Conservation (phyloP, 192 early-diverging fungal genomes). For the Coemansia sp. region DNA sequence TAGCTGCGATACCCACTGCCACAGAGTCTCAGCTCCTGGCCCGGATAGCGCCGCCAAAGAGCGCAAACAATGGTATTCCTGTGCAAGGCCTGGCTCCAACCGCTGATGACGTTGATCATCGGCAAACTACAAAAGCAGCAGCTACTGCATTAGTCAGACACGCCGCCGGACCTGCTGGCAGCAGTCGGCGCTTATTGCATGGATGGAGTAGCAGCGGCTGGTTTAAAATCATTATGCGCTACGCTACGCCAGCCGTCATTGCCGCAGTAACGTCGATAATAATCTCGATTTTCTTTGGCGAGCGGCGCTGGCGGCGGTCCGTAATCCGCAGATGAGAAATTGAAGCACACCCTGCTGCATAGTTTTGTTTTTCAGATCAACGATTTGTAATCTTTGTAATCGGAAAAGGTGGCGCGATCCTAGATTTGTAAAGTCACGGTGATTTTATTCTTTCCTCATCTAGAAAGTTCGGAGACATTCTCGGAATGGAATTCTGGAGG, state of each 20-base stretch:
- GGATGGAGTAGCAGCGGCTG: not conserved
- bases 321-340: not conserved
- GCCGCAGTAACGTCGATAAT: constrained; percentile 41
- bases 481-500: not conserved
- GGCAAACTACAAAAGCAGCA: not conserved
- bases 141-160: not conserved
- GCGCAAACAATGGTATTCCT: not conserved
- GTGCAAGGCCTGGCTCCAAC: not conserved
- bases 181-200: not conserved
- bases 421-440: not conserved
- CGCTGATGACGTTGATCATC: not conserved
- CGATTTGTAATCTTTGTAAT: not conserved
- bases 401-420: not conserved
- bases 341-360: too few relatives aligned
- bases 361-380: too few relatives aligned
- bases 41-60: not conserved
- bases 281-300: not conserved
- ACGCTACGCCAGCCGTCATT: constrained; percentile 46
- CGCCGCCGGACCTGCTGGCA: too few relatives aligned
- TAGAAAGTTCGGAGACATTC: not conserved
- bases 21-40: constrained; percentile 33
- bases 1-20: constrained; percentile 22
- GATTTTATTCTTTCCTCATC: not conserved
- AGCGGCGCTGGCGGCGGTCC: constrained; percentile 4
- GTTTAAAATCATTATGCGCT: constrained; percentile 29